Base-by-base conservation (phyloP, 352 stramenopile species). In the Pythium aquatile region DNA sequence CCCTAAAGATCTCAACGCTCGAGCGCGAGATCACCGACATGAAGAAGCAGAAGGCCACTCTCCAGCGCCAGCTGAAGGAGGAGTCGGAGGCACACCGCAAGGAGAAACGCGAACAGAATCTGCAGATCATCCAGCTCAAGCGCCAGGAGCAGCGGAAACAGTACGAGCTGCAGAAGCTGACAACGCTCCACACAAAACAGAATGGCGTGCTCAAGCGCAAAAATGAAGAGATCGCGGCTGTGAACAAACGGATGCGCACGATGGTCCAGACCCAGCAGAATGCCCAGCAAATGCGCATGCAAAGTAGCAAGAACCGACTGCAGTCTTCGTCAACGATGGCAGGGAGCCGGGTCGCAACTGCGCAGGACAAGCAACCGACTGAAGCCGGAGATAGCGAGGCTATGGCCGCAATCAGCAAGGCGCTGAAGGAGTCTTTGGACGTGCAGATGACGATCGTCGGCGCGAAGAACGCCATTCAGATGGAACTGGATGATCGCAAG, bases 141-240 rank as follows among this genome's bases (percentile, higher is more conserved):
- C 76, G 83, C 1, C 74, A 90, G 47, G 77, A 92, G 37, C 72
- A 85, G 52, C 74, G 83, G 2, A 85, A 76, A 55, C 72, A 81
- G 26, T 80, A 78, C 53, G 72, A 91, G 51, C 53, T 82, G 5
- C 76, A 89, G 33, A 89, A 88, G 58, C 30, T 81, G 2, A 72
- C 63, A 10, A 59, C 63, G 1, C 53, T 77, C 6, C 70, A 79
- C 30, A 47, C 42, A 10, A 90, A 90, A 30, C 78, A 87, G 49
- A 75, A 67, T 35, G 70, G 62, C 49, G 61, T 78, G 29, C 55
- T 85, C 3, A 91, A 92, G 52, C 77, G 73, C n/a, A 91, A 88
- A 52, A 80, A 70, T 4, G 76, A 91, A 17, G 79, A 87, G 30
- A 62, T 81, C 13, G 69, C 55, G 1, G 62, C 58, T 3, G 65